These are phyloP conservation scores for Neoboletus brunneissimus DNA, from an alignment of 768 basidiomycete genomes.

Conservation along the genomic window DNA sequence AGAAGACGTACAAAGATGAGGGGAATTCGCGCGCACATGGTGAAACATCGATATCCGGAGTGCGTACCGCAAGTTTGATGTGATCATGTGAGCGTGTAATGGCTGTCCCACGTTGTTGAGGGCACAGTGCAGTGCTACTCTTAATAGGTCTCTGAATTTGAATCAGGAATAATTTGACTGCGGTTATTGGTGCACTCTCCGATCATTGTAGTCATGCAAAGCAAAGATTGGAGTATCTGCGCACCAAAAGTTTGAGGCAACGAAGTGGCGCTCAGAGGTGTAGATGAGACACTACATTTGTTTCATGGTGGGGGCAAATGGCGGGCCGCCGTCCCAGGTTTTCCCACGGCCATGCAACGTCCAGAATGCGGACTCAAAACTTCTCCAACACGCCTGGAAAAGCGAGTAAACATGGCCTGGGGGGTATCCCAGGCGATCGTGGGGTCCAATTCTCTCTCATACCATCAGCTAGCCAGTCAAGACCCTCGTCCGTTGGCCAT, in stretches of 20 bases:
- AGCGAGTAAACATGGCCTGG: not conserved
- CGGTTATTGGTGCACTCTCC: not conserved
- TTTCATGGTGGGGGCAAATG: too few relatives aligned
- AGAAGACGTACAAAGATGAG: slow-evolving; percentile 12
- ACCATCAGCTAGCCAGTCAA: not conserved
- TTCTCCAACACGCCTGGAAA: not conserved
- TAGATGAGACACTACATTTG: too few relatives aligned
- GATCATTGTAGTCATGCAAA: not conserved
- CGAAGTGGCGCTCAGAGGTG: slow-evolving; percentile 28
- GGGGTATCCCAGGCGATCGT: slow-evolving; percentile 14
- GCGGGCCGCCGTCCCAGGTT: not conserved
- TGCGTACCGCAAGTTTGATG: not conserved
- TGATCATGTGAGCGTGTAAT: not conserved
- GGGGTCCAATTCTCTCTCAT: not conserved
- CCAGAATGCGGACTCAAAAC: not conserved
- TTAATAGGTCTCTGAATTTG: too few relatives aligned
- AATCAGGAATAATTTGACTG: not conserved
- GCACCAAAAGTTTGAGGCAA: slow-evolving; percentile 28
- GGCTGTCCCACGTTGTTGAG: not conserved
- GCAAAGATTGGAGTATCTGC: slow-evolving; percentile 13
- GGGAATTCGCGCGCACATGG: slow-evolving; percentile 7
- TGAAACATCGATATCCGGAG: not conserved
- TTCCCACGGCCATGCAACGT: not conserved
- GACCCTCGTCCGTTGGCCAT: not conserved
- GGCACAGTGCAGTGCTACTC: not conserved